Base-by-base conservation (phyloP, 75 land plant species). In the Pinus taeda region DNA sequence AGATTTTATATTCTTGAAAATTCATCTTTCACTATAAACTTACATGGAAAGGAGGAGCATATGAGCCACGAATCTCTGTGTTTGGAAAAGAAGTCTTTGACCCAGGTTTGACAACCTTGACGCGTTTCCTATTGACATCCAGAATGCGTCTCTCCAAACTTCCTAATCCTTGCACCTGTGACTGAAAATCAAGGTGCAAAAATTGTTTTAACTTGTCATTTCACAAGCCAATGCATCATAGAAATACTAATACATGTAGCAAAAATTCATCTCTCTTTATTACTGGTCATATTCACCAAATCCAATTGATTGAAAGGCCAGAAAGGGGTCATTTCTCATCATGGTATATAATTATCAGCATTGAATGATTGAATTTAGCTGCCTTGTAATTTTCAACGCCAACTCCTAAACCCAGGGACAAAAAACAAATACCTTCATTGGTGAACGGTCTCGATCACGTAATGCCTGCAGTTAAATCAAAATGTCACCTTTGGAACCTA, bases 11-110 rank as follows among this genome's bases (percentile, higher is more conserved):
- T 33, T 17, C 42, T 37, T 37, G 49, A 15, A 42, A 67, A 69
- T 45, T 22, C 13, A 69, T 7, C 24, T n/a, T 62, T 62, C 12
- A 49, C 12, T 9, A 49, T 1, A 49, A 49, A 49, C 93, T 87
- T 83, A 95, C 99, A 87, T 97, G 99, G 79, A 97, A 97, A 3
- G 99, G 99, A 30, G 99, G 99, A 15, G 98, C 90, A 78, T 94
- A 97, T 63, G 85, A 81, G 72, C 99, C 99, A 66, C 99, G 90
- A 66, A 97, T 85, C 81, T 97, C 99, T 56, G 95, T 94, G 37
- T 90, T 80, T 18, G 95, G 91, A 79, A 97, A 97, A 15, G 95
- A 93, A 29, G 99, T 92, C 80, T 93, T 97, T 20, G 98, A 94
- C 56, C 98, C 98, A 63, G 99, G 99, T 79, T 97, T 97, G 8